Conservation (phyloP, 495 filamentous ascomycete species). For the Ascobolus immersus region DNA sequence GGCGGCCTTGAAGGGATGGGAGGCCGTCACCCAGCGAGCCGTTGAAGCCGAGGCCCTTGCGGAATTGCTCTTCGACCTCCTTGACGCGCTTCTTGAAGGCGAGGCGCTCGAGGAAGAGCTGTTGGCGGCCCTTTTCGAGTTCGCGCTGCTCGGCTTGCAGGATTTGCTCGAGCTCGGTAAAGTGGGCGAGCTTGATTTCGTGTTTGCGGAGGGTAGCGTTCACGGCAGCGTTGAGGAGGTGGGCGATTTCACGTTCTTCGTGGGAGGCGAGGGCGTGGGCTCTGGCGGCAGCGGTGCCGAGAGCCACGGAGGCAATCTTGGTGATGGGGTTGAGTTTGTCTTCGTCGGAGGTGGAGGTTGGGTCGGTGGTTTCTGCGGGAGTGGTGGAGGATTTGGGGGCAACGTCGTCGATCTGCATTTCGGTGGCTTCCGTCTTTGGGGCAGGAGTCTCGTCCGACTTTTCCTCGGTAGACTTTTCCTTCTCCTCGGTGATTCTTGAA, state of each 20-base stretch:
- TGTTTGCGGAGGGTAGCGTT: slow-evolving; percentile 20
- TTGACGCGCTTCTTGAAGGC: slow-evolving; percentile 67
- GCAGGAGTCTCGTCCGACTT: slow-evolving; percentile 19
- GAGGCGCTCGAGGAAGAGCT: slow-evolving; percentile 76
- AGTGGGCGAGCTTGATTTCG: slow-evolving; percentile 40
- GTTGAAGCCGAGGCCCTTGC: slow-evolving; percentile 31
- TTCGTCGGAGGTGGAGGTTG: slow-evolving; percentile 30
- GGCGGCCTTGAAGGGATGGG: too few relatives aligned
- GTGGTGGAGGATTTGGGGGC: slow-evolving; percentile 5
- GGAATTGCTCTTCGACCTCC: slow-evolving; percentile 55
- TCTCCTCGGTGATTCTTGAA: slow-evolving; percentile 18
- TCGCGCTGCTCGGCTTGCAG: slow-evolving; percentile 79
- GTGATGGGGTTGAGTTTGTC: slow-evolving; percentile 25
- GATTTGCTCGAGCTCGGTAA: slow-evolving; percentile 82
- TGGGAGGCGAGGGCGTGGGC: slow-evolving; percentile 73
- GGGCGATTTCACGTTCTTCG: slow-evolving; percentile 87
- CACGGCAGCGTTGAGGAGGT: slow-evolving; percentile 61
- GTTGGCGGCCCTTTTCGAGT: slow-evolving; percentile 67
- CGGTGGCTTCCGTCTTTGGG: slow-evolving; percentile 15
- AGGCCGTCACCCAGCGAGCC: too few relatives aligned
- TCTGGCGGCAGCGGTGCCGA: slow-evolving; percentile 63
- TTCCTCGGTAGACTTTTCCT: slow-evolving; percentile 31
- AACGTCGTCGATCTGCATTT: slow-evolving; percentile 16
- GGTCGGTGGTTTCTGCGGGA: slow-evolving; percentile 10
- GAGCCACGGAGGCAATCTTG: slow-evolving; percentile 46